Conservation (phyloP, 164 flowering plant genomes). For the Vitis vinifera region ASM3070453v1 NC_081823.1:26088501-26089000, state of each 20-base stretch:
- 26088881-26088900: no score
- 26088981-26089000: no score
- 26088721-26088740: no score
- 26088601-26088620: constrained; percentile 61
- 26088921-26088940: neutral
- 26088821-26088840: neutral
- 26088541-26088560: no score
- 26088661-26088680: constrained; percentile 89
- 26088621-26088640: constrained; percentile 55
- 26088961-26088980: no score
- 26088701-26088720: neutral
- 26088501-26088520: no score
- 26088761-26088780: no score
- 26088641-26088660: constrained; percentile 71
- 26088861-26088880: neutral
- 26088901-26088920: neutral
- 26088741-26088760: no score
- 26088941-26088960: neutral
- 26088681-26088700: constrained; percentile 35
- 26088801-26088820: neutral
- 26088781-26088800: no score
- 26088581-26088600: neutral
- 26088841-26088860: neutral
- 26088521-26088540: no score
- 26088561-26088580: neutral